Evolutionary conservation across 2,329 filamentous ascomycete genomes (phyloP).

Genomic region (Aureobasidium subglaciale): DNA sequence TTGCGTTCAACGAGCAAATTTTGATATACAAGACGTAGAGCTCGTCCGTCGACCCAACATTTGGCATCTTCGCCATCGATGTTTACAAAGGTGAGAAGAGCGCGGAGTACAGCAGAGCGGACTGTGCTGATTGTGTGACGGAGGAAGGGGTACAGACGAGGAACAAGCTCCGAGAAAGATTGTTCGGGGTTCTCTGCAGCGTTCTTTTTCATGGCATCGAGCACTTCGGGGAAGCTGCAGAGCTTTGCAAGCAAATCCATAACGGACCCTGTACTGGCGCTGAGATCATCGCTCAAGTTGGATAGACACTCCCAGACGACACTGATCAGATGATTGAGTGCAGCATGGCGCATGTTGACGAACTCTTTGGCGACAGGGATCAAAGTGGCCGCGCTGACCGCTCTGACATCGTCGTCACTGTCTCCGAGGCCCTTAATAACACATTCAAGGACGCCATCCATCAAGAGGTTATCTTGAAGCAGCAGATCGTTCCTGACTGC

Average conservation of each 20-base stretch:
- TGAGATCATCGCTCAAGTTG: slow-evolving; percentile 92
- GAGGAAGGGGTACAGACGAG: slow-evolving; percentile 89
- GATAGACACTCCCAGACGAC: slow-evolving; percentile 98
- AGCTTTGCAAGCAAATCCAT: slow-evolving; percentile 97
- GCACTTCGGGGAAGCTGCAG: slow-evolving; percentile 86
- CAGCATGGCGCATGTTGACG: slow-evolving; percentile 70
- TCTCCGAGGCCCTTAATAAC: slow-evolving; percentile 94
- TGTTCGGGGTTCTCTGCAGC: slow-evolving; percentile 75
- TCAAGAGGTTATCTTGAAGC: slow-evolving; percentile 72
- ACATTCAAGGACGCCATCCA: slow-evolving; percentile 84
- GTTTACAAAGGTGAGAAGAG: slow-evolving; percentile 84
- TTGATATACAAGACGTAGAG: slow-evolving; percentile 83
- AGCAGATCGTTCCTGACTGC: slow-evolving; percentile 90
- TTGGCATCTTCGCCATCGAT: slow-evolving; percentile 72
- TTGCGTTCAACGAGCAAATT: slow-evolving; percentile 93
- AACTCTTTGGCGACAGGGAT: slow-evolving; percentile 96
- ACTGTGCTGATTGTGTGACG: slow-evolving; percentile 96
- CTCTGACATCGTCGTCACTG: slow-evolving; percentile 88
- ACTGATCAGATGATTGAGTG: slow-evolving; percentile 75
- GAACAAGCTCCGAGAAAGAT: slow-evolving; percentile 87
- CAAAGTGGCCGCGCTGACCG: slow-evolving; percentile 93
- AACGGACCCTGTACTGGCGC: slow-evolving; percentile 92
- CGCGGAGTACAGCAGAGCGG: slow-evolving; percentile 84
- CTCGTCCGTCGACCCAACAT: slow-evolving; percentile 87
- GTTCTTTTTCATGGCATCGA: slow-evolving; percentile 89